phyloP scores from a whole-genome alignment of 805 yeast genomes.

The Barnettozyma siamensis region DNA sequence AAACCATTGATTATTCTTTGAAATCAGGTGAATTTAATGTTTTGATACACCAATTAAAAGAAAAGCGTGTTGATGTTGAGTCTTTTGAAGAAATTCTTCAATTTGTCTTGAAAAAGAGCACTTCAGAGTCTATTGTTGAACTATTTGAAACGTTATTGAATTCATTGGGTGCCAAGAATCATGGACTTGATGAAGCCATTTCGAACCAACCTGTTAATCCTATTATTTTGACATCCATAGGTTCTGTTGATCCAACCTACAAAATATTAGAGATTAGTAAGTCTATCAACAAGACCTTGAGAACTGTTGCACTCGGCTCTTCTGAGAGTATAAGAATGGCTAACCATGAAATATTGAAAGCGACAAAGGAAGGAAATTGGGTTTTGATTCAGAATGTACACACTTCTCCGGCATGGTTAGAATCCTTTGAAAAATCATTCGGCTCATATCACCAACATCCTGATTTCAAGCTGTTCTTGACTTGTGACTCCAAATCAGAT shows the following conservation, averaged over 20 bases:
- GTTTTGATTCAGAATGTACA: slow-evolving; percentile 77
- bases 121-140: background rate
- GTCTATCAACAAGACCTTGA: slow-evolving; percentile 28
- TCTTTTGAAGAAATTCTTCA: background rate
- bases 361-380: slow-evolving; percentile 56
- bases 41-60: background rate
- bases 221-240: slow-evolving; percentile 50
- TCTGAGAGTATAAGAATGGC: slow-evolving; percentile 57
- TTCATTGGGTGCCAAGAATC: background rate
- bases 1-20: background rate
- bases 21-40: background rate
- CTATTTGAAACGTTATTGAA: background rate
- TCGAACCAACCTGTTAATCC: slow-evolving; percentile 26
- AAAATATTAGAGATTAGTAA: slow-evolving; percentile 35
- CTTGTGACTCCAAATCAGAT: slow-evolving; percentile 45
- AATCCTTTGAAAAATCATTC: slow-evolving; percentile 43
- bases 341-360: slow-evolving; percentile 41
- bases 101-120: background rate
- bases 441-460: slow-evolving; percentile 25
- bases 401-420: slow-evolving; percentile 61
- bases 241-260: slow-evolving; percentile 62
- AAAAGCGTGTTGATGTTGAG: background rate
- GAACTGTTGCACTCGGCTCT: slow-evolving; percentile 69
- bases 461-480: slow-evolving; percentile 55
- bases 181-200: slow-evolving; percentile 28